phyloP scores from a whole-genome alignment of 78 protist species.

The Bodo saltans region DNA sequence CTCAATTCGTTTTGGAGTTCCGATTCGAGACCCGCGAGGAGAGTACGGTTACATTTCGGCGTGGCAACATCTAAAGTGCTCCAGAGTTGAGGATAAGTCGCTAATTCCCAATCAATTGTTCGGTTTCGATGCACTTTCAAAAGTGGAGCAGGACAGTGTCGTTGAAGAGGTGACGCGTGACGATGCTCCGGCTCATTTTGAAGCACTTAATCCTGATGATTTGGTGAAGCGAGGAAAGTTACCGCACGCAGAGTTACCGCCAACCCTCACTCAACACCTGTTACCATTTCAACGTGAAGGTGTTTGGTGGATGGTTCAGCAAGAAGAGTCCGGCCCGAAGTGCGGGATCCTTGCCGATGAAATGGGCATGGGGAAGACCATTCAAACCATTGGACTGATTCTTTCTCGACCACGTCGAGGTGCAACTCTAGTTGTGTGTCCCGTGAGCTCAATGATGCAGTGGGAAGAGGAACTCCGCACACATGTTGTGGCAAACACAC shows the following conservation, averaged over 20 bases:
- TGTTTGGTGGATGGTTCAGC: constrained; percentile 47
- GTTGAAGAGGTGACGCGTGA: not conserved
- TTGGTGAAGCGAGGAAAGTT: not conserved
- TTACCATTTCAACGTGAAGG: constrained; percentile 47
- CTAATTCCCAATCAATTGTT: not conserved
- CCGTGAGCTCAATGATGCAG: constrained; percentile 12
- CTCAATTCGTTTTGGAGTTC: not conserved
- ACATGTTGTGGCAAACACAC: not conserved
- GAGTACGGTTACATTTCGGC: not conserved
- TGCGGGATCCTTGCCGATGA: constrained; percentile 73
- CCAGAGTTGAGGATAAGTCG: not conserved
- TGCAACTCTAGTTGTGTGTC: constrained; percentile 27
- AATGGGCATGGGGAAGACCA: constrained; percentile 56
- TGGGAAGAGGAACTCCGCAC: constrained; percentile 27
- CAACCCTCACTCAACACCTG: not conserved
- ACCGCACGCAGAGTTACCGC: not conserved
- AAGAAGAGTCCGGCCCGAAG: constrained; percentile 24
- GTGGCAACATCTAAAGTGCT: not conserved
- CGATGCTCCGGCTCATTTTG: not conserved
- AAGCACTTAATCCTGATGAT: not conserved
- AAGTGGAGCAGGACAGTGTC: not conserved
- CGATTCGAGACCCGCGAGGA: not conserved
- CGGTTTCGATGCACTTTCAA: not conserved
- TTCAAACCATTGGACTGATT: constrained; percentile 45
- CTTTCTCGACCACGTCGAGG: not conserved